Evolutionary conservation across 306 rosid species (phyloP), one percentile per base, ranked within the genome.

Genomic region (Gynostemma pentaphyllum): DNA sequence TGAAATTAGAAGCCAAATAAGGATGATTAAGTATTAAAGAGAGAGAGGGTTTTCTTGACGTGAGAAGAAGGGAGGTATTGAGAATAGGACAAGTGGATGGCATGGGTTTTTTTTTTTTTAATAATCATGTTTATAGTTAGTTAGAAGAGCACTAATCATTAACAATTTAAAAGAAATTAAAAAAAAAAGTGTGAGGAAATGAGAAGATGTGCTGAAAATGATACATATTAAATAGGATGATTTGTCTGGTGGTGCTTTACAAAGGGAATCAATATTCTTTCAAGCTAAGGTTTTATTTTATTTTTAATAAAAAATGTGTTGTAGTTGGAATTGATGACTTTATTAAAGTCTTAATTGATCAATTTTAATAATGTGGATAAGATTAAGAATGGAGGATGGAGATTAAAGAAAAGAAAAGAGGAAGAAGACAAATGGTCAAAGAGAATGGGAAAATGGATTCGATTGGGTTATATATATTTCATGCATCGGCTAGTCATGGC

Each of bases 111-210:
- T 16, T 56, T n/a, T 56, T 30, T 15, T 30, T 28, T 34, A 56
- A 56, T 34, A 56, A 59, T 36, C 10, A 37, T 59, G 45, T 56
- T 56, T 18, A n/a, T n/a, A n/a, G n/a, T n/a, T 56, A 56, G 29
- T 56, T 56, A 56, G 45, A 36, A 56, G 45, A 36, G 19, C 52
- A 44, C 83, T 84, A 82, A 89, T 86, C 72, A 86, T 86, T 78
- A 62, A 67, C 57, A 80, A 24, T 45, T 7, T 60, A 55, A 46
- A 54, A 39, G 47, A 47, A 44, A 45, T 14, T 16, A 47, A 19
- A 50, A 23, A 16, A 1, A 45, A 64, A 45, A 7, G 1, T 53
- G 60, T 53, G 21, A 5, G 40, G 59, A 52, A 10, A 11, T 19
- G 59, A 50, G 22, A 23, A 50, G 19, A 22, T 59, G 45, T 55